phyloP scores from a whole-genome alignment of 352 stramenopile species.

The Globisporangium iwayamae region DNA sequence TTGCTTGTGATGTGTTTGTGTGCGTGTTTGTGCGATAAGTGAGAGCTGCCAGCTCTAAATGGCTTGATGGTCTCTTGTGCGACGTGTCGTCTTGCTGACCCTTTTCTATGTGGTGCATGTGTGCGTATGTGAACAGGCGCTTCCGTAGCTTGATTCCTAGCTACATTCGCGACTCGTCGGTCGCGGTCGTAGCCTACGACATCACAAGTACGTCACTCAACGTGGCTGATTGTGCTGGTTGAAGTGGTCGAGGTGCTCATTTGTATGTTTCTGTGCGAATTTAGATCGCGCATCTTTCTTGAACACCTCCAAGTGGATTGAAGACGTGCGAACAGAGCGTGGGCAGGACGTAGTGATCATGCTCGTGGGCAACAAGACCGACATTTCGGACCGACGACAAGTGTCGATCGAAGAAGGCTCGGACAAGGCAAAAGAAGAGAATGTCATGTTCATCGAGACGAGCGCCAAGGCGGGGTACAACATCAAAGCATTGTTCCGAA shows the following conservation, averaged over 20 bases:
- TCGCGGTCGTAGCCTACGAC: constrained; percentile 99
- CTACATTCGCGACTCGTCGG: constrained; percentile 98
- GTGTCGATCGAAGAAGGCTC: constrained; percentile 98
- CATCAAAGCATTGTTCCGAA: constrained; percentile 99
- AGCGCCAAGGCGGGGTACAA: constrained; percentile 98
- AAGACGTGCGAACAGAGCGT: constrained; percentile 97
- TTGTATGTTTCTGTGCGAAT: not conserved
- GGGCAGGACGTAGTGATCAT: constrained; percentile 99
- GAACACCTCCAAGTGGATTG: constrained; percentile 99
- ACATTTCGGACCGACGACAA: constrained; percentile 96
- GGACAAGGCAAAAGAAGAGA: constrained; percentile 97
- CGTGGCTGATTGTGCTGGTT: not conserved
- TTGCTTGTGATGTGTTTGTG: constrained; percentile 1
- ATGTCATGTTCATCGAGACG: constrained; percentile 99
- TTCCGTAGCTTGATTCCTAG: constrained; percentile 94
- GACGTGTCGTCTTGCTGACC: not conserved
- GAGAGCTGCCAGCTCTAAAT: not conserved
- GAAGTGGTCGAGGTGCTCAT: not conserved
- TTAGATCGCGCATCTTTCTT: constrained; percentile 96
- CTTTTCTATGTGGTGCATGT: constrained; percentile 6
- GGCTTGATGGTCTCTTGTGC: not conserved
- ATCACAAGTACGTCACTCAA: constrained; percentile 90
- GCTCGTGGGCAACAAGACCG: constrained; percentile 99
- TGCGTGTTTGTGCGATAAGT: not conserved
- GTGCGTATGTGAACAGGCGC: constrained; percentile 33